phyloP scores from a whole-genome alignment of 805 yeast genomes.

The Wickerhamomyces rabaulensis region DNA sequence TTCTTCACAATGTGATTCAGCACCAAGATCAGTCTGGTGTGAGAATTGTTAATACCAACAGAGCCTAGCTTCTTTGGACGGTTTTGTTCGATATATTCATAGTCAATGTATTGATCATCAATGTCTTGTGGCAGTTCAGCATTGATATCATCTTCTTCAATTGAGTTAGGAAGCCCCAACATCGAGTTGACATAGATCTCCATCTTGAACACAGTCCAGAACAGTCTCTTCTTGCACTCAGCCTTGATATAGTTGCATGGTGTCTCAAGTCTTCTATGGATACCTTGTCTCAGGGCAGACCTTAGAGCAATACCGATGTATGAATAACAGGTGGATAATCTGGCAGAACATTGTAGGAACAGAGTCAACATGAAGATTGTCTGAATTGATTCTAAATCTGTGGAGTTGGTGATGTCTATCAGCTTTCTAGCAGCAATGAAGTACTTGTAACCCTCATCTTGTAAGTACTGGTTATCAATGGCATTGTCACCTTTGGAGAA shows the following conservation, averaged over 20 bases:
- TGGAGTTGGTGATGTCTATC: slow-evolving; percentile 81
- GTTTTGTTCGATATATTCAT: slow-evolving; percentile 28
- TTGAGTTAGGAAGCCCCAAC: slow-evolving; percentile 75
- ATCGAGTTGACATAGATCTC: slow-evolving; percentile 87
- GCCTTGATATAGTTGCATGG: slow-evolving; percentile 62
- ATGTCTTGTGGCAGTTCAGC: slow-evolving; percentile 81
- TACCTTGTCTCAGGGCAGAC: slow-evolving; percentile 79
- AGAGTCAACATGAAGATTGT: slow-evolving; percentile 82
- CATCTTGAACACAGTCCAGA: slow-evolving; percentile 87
- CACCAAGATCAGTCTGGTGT: slow-evolving; percentile 67
- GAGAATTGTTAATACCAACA: slow-evolving; percentile 70
- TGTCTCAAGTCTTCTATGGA: slow-evolving; percentile 56
- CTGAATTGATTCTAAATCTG: slow-evolving; percentile 79
- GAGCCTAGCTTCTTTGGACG: slow-evolving; percentile 26
- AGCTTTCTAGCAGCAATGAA: slow-evolving; percentile 82
- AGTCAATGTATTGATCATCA: slow-evolving; percentile 71
- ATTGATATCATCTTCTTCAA: slow-evolving; percentile 79
- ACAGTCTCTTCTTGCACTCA: slow-evolving; percentile 80
- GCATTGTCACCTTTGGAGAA: slow-evolving; percentile 42
- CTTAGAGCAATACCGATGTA: slow-evolving; percentile 87
- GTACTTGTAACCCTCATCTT: slow-evolving; percentile 72
- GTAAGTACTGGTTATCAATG: slow-evolving; percentile 29
- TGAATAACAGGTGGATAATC: slow-evolving; percentile 84
- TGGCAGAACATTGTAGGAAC: slow-evolving; percentile 84
- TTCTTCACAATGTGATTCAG: slow-evolving; percentile 66